A percentile compares a stretch with the other conserved stretches of the same genome.
Evolutionary conservation across 129 eudicot genomes (phyloP).

Genomic region (Heracleum sosnowskyi): DNA sequence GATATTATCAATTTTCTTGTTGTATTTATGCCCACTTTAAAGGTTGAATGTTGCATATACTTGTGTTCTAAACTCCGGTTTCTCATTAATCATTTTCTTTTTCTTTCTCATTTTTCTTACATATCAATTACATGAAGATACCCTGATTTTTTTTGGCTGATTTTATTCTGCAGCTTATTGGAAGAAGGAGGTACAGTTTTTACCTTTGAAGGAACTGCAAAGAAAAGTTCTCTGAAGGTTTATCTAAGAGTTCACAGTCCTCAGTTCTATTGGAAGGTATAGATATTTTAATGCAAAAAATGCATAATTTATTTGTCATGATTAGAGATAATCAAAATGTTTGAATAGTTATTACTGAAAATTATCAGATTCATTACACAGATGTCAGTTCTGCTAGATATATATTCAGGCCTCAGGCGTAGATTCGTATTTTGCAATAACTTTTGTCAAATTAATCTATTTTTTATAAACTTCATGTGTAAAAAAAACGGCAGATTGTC

Average conservation of each 20-base stretch:
- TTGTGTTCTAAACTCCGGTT: background rate
- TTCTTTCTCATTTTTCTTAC: background rate
- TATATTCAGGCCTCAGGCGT: background rate
- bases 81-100: background rate
- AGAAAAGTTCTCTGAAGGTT: conserved; percentile 40
- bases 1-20: background rate
- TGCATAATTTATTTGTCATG: background rate
- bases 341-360: background rate
- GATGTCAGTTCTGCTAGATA: background rate
- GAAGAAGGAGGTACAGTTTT: conserved; percentile 86
- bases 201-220: conserved; percentile 66
- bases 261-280: conserved; percentile 88
- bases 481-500: conserved; percentile 42
- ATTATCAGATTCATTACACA: background rate
- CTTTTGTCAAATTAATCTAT: background rate
- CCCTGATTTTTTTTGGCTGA: background rate
- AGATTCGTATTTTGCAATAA: background rate
- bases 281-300: background rate
- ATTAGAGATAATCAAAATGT: background rate
- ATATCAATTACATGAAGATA: background rate
- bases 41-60: background rate
- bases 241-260: conserved; percentile 67
- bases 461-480: background rate
- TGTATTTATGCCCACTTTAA: background rate
- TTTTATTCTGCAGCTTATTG: conserved; percentile 35